Evolutionary conservation across 352 stramenopile species (phyloP), one percentile per base, ranked within the genome.

Genomic region (Globisporangium solare): DNA sequence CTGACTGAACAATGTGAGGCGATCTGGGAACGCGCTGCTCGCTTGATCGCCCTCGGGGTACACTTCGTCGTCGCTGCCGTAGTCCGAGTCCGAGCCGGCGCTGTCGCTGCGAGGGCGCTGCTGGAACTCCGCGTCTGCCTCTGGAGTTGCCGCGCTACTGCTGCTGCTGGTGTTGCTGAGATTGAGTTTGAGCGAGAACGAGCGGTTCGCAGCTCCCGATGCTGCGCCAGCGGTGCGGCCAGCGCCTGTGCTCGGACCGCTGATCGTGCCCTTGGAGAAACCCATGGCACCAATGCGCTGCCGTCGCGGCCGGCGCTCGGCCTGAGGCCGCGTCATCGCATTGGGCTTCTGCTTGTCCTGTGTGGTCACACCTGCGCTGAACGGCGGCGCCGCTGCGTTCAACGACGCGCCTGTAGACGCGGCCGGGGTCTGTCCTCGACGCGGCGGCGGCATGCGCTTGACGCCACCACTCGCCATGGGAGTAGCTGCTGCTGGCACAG

Each of bases 1-100:
- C 62, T 87, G 79, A 52, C 76, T 83, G n/a, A 90, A 80, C 51
- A 93, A 66, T 52, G 81, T 80, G 37, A 93, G 62, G 17, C 79
- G 74, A 54, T 88, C 71, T 12, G 83, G 73, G 57, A 93, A 93
- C 5, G 83, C 83, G 24, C 80, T 91, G 21, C 27, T 55, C 2
- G 40, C 59, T 6, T 61, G 47, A 0, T 80, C 65, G 27, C 27
- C 27, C 52, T 88, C 81, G 3, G 79, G 78, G 31, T 86, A 91
- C 54, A 83, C 70, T 50, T 92, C 84, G 47, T 87, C 82, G 39
- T 85, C 72, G 42, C 69, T 73, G 40, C 58, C 62, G 39, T 74
- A 76, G 40, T 89, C 73, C 24, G 71, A 71, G 37, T 74, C 67
- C 15, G 66, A 76, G 32, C 63, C 66, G 0, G 56, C 64, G 58